Base-by-base conservation (phyloP, 176 grass and related monocot genomes). In the Bonia amplexicaulis region DNA sequence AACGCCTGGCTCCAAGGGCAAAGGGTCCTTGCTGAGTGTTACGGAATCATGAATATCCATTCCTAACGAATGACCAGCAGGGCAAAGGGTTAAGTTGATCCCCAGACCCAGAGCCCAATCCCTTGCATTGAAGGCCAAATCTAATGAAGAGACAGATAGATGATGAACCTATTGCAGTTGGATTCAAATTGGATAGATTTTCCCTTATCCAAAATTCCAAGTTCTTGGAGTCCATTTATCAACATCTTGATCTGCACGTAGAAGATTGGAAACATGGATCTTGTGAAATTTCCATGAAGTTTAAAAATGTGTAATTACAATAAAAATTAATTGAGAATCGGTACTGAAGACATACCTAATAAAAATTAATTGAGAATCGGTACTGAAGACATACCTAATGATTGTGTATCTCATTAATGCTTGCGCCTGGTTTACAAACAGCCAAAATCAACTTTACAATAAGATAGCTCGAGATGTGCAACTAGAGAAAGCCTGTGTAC, bases 41-140 rank as follows among this genome's bases (percentile, higher is more conserved):
- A 87, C 44, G 7, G 89, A 96, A 71, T 96, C 96, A 82, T 99
- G 96, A 73, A 99, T 85, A 65, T 94, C 96, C 93, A 96, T 99
- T 78, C 91, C 93, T 62, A 96, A 80, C 81, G 94, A 96, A 87
- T 99, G 96, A 71, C 96, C 93, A 66, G 42, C 17, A 26, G 63
- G 80, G 84, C 31, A 23, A 72, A 73, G 13, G 31, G 61, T 87
- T 29, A 41, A 20, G 14, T 11, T 82, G 74, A 71, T 71, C 84
- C 84, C 84, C 42, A 49, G 45, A 39, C 74, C 84, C 42, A 49
- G 64, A 39, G 27, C 46, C 69, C 70, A 67, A 25, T 17, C 73
- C 62, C 41, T 39, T 69, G 57, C 66, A 84, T 40, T 79, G 65
- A 89, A 91, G 35, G 74, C 27, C 51, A 86, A 79, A 77, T 80